Percentiles rank a stretch among this genome's conserved stretches.
Evolutionary conservation across 2,329 filamentous ascomycete genomes (phyloP).

Genomic region (Cryphonectria nitschkei): DNA sequence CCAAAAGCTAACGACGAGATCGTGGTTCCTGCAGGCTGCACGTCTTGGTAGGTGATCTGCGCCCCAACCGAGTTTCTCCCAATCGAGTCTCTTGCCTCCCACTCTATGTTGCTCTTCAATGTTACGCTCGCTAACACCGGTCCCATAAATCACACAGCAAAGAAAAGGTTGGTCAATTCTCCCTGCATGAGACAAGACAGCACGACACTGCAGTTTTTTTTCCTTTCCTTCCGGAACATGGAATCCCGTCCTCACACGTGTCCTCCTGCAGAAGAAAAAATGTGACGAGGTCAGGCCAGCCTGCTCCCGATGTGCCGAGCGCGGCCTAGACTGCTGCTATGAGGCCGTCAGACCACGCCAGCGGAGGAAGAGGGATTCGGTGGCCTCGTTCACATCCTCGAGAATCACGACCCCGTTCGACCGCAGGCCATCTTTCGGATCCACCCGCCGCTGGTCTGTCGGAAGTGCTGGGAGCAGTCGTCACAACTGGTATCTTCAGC

Average conservation of each 20-base stretch:
- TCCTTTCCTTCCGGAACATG: neutral
- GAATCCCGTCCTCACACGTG: conserved; percentile 2
- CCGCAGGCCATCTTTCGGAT: conserved; percentile 34
- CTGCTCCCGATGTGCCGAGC: conserved; percentile 56
- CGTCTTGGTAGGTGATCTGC: conserved; percentile 51
- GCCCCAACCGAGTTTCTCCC: conserved; percentile 5
- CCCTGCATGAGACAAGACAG: neutral
- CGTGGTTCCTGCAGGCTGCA: conserved; percentile 47
- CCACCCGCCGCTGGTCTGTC: conserved; percentile 32
- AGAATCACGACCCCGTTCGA: conserved; percentile 18
- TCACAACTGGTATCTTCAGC: conserved; percentile 24
- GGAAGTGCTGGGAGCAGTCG: conserved; percentile 23
- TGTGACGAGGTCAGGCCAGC: conserved; percentile 57
- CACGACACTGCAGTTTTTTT: neutral
- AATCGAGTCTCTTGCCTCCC: neutral
- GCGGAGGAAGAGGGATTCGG: conserved; percentile 43
- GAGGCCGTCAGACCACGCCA: conserved; percentile 51
- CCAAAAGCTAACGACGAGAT: conserved; percentile 33
- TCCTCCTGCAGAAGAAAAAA: conserved; percentile 56
- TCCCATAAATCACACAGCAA: conserved; percentile 43
- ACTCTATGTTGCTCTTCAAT: conserved; percentile 14
- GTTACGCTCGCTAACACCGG: conserved; percentile 26
- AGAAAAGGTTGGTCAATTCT: conserved; percentile 52
- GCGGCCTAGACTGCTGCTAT: conserved; percentile 53
- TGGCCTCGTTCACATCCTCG: conserved; percentile 31